Conservation (phyloP, 2,329 filamentous ascomycete species). For the Alternaria arbusti region DNA sequence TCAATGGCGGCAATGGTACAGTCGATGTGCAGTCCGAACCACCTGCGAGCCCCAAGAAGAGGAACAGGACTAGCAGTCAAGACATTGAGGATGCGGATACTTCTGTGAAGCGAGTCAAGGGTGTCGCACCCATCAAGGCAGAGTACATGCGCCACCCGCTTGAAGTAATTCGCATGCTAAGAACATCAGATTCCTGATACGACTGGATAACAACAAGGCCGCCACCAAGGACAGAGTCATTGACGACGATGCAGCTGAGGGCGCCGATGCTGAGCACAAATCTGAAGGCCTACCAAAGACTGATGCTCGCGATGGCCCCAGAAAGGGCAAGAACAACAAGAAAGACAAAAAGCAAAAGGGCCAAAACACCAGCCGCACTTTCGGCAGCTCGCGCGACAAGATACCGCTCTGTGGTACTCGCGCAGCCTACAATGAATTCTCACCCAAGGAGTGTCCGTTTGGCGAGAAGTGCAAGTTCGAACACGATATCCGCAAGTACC, state of each 20-base stretch:
- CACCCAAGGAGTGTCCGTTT: slow-evolving; percentile 74
- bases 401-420: slow-evolving; percentile 79
- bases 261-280: slow-evolving; percentile 54
- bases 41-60: slow-evolving; percentile 44
- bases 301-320: slow-evolving; percentile 44
- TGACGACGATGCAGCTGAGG: slow-evolving; percentile 66
- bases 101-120: slow-evolving; percentile 50
- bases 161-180: slow-evolving; percentile 23
- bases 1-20: slow-evolving; percentile 30
- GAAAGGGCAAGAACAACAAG: slow-evolving; percentile 58
- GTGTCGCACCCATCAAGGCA: slow-evolving; percentile 73
- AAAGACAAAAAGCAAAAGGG: slow-evolving; percentile 71
- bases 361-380: slow-evolving; percentile 84
- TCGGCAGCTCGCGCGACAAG: slow-evolving; percentile 79
- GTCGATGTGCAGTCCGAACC: slow-evolving; percentile 31
- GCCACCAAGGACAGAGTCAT: slow-evolving; percentile 37
- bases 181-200: slow-evolving; percentile 41
- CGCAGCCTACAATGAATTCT: slow-evolving; percentile 77
- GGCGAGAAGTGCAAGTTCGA: slow-evolving; percentile 81
- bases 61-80: slow-evolving; percentile 43
- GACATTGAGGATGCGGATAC: slow-evolving; percentile 33
- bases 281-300: slow-evolving; percentile 41
- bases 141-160: slow-evolving; percentile 60
- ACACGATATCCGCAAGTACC: slow-evolving; percentile 85
- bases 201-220: slow-evolving; percentile 32